Evolutionary conservation across 1,139 yeast genomes (phyloP), one percentile per base, ranked within the genome.

Genomic region (Yamadazyma buinensis): DNA sequence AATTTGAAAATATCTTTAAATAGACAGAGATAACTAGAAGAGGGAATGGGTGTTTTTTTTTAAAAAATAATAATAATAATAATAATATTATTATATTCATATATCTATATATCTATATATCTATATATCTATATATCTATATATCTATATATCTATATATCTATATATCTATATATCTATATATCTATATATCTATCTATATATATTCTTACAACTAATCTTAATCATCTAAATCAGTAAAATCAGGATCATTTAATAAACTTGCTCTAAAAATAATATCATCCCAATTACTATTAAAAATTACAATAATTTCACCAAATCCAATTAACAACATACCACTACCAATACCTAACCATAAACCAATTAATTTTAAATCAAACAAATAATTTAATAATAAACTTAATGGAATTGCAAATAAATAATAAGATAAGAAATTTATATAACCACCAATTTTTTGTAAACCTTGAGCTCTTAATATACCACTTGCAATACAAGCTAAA

Each of bases 341-440:
- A 1, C 92, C 86, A 38, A 87, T 76, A 7, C 96, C 96, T n/a
- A 80, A 48, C 98, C 98, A 92, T 36, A 92, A 63, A 0, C 97
- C 97, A 19, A 61, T 54, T 9, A 88, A 63, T 37, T 74, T 67
- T 57, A 73, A 57, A 30, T 73, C 73, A 22, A 62, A 54, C 5
- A 17, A 7, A 53, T 80, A 81, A 25, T 88, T 81, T 26, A 87
- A 63, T 2, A 71, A 50, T 38, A 84, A 56, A 0, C 90, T 88
- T 19, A 85, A 52, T 0, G 97, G 97, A 32, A 65, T 55, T 10
- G 67, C 70, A 48, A 68, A 61, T 5, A 68, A 72, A 54, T 88
- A 88, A 57, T 88, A 88, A 1, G 84, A 80, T 12, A 85, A 57
- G 38, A 88, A 67, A 52, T 87, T 88, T 30, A 88, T 72, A 24